Evolutionary conservation across 140 eudicot genomes (phyloP).

Genomic region (Bidens hawaiensis): DNA sequence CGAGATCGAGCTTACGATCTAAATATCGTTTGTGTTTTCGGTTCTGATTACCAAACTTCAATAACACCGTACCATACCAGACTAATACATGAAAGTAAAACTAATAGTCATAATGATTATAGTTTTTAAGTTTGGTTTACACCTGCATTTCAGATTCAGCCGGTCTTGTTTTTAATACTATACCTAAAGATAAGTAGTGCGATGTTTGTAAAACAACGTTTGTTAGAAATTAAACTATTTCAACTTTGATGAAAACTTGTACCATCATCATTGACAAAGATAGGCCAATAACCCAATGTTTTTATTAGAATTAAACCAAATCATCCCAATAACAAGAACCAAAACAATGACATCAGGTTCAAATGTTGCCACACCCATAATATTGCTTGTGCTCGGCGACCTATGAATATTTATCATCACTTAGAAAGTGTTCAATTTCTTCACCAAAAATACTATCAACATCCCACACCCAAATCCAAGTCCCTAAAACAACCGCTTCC

Average conservation of each 20-base stretch:
- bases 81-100: too few species aligned
- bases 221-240: too few species aligned
- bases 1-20: too few species aligned
- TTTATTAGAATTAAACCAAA: not conserved
- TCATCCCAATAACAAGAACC: not conserved
- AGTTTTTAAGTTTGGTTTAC: too few species aligned
- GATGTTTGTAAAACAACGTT: too few species aligned
- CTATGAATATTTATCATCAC: not conserved
- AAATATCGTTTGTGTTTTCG: too few species aligned
- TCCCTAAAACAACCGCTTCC: conserved; percentile 61
- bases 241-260: not conserved
- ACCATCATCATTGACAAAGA: not conserved
- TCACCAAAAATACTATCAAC: conserved; percentile 22
- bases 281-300: not conserved
- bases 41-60: too few species aligned
- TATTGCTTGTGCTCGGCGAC: not conserved
- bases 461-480: not conserved
- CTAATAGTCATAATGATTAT: too few species aligned
- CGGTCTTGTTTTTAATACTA: too few species aligned
- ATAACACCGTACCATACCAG: too few species aligned
- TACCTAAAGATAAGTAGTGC: too few species aligned
- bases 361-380: not conserved
- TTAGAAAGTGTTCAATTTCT: not conserved
- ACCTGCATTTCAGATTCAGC: too few species aligned
- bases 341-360: not conserved